Base-by-base conservation (phyloP, 106 monocot genomes). In the Gastrodia elata region DNA sequence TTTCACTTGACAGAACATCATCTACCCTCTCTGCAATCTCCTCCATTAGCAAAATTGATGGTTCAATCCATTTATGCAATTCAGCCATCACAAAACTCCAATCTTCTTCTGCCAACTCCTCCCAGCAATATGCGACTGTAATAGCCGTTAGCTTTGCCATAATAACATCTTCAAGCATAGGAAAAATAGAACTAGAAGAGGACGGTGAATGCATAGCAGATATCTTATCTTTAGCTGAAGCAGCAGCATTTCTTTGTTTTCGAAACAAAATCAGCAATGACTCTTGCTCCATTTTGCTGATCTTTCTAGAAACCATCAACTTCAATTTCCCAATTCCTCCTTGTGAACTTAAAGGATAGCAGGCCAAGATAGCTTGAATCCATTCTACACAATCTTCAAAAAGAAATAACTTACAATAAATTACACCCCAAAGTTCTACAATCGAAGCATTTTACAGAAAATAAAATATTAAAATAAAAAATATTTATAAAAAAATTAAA, bases 41-140 rank as follows among this genome's bases (percentile, higher is more conserved):
- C 75, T 97, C 93, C 84, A 97, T 78, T 26, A 88, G 22, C 56
- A 89, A 76, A 78, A 97, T 90, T 71, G 77, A 77, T 75, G 80
- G 84, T 77, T 84, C 76, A 55, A 86, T 79, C 88, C 86, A 90
- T 74, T 73, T 86, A 48, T 58, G 57, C 77, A 80, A 65, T 28
- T 76, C 78, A 73, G 72, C 64, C 16, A 90, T 78, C 36, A 91
- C 86, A 83, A 81, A 92, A 55, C 83, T 73, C 97, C 92, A 97
- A 52, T 93, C 97, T 76, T 86, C 83, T 73, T 88, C 93, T 80
- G 74, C 72, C 73, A 97, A 85, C 32, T 93, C 88, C 64, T 70
- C 73, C 92, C 88, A 90, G 72, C 97, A 97, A 83, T 97, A 93
- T 20, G 88, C 93, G 78, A 86, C 83, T 78, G 82, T 75, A 71